These are phyloP conservation scores for Didymella glomerata DNA, from an alignment of 2,329 filamentous ascomycete genomes.

Conservation along the genomic window DNA sequence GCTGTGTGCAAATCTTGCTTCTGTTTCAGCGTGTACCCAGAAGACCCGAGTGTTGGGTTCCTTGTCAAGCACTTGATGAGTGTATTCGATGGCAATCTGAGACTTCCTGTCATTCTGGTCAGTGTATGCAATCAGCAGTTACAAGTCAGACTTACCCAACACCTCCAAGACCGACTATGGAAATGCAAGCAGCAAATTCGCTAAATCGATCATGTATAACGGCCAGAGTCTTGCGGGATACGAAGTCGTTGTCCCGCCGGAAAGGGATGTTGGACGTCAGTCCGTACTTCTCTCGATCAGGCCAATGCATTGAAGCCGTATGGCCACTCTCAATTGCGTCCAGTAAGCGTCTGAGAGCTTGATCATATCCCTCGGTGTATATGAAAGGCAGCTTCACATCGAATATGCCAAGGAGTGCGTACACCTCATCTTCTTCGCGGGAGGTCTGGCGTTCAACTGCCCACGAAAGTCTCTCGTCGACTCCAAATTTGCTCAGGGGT, in stretches of 20 bases:
- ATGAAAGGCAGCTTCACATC: constrained; percentile 13
- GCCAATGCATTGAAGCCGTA: constrained; percentile 26
- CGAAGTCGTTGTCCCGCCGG: constrained; percentile 32
- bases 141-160: constrained; percentile 27
- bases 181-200: constrained; percentile 13
- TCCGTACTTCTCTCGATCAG: too few relatives aligned
- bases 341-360: constrained; percentile 2
- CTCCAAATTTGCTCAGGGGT: constrained; percentile 14
- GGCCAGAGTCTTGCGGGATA: constrained; percentile 27
- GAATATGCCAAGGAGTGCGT: constrained; percentile 28
- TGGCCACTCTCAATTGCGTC: not conserved
- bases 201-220: constrained; percentile 3
- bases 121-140: too few relatives aligned
- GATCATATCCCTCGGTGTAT: constrained; percentile 12
- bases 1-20: constrained; percentile 20
- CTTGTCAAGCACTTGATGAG: not conserved
- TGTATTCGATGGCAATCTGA: constrained; percentile 25
- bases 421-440: constrained; percentile 27
- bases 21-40: constrained; percentile 27
- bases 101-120: constrained; percentile 22
- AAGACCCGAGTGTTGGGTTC: constrained; percentile 21
- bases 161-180: constrained; percentile 31
- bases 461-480: constrained; percentile 33
- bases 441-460: constrained; percentile 34
- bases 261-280: constrained; percentile 19